These are phyloP conservation scores for Cercophora samala DNA, from an alignment of 495 filamentous ascomycete species.

Conservation along the genomic window DNA sequence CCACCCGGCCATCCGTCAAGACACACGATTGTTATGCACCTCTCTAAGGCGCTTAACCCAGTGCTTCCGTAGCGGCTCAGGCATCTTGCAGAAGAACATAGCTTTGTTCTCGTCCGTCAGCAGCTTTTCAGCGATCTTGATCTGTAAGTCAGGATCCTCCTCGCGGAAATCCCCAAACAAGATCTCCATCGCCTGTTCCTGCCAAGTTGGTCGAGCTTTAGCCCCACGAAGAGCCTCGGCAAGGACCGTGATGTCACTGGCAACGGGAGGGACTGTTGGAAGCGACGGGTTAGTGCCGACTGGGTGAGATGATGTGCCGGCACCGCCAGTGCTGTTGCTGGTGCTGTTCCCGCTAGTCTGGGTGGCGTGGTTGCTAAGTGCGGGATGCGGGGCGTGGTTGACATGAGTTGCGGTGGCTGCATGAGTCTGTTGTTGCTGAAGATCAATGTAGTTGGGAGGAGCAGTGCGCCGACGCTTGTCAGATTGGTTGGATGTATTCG, in stretches of 20 bases:
- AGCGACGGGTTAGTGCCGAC: constrained; percentile 7
- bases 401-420: constrained; percentile 18
- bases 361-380: constrained; percentile 3
- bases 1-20: constrained; percentile 6
- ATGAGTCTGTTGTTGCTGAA: constrained; percentile 20
- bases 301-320: not conserved
- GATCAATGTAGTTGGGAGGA: constrained; percentile 23
- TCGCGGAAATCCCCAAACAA: constrained; percentile 48
- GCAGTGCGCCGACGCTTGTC: constrained; percentile 46
- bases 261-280: not conserved
- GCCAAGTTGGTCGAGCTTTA: constrained; percentile 33
- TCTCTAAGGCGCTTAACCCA: constrained; percentile 48
- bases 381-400: constrained; percentile 3
- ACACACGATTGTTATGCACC: constrained; percentile 45
- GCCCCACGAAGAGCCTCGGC: constrained; percentile 35
- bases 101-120: constrained; percentile 52
- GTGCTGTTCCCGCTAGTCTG: constrained; percentile 3
- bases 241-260: constrained; percentile 19
- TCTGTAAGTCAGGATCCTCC: constrained; percentile 48
- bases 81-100: constrained; percentile 55
- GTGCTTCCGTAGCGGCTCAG: constrained; percentile 39
- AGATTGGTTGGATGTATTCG: constrained; percentile 13
- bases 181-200: constrained; percentile 49
- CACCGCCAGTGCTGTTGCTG: constrained; percentile 18
- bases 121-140: constrained; percentile 52